These are phyloP conservation scores for Suillus weaverae DNA, from an alignment of 768 basidiomycete genomes.

Conservation along the genomic window DNA sequence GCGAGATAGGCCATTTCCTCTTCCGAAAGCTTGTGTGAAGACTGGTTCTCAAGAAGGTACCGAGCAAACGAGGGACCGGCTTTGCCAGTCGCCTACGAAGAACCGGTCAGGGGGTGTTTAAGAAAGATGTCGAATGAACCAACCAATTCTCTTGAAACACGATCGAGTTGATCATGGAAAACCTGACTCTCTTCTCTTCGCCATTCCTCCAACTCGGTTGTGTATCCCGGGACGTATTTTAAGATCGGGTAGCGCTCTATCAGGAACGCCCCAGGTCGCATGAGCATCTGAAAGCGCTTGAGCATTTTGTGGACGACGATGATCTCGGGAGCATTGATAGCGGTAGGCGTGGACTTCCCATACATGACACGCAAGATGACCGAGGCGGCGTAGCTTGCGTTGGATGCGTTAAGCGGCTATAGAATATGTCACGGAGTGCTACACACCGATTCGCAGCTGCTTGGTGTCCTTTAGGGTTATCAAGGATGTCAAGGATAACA, in stretches of 20 bases:
- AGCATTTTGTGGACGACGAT: slow-evolving; percentile 33
- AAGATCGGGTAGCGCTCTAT: slow-evolving; percentile 40
- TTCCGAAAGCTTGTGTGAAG: slow-evolving; percentile 51
- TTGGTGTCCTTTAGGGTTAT: no score
- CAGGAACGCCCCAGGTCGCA: slow-evolving; percentile 38
- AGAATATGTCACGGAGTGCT: slow-evolving; percentile 20
- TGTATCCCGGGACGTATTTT: slow-evolving; percentile 58
- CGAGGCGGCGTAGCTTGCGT: slow-evolving; percentile 30
- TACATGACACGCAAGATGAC: slow-evolving; percentile 35
- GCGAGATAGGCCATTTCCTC: slow-evolving; percentile 63
- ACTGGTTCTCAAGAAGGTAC: slow-evolving; percentile 57
- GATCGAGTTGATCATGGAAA: slow-evolving; percentile 52
- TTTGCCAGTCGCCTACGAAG: slow-evolving; percentile 20
- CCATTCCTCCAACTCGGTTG: slow-evolving; percentile 46
- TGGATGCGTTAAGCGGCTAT: slow-evolving; percentile 9
- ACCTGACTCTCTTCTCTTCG: slow-evolving; percentile 49
- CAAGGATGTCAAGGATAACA: no score
- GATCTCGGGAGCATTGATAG: slow-evolving; percentile 30
- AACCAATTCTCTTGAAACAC: slow-evolving; percentile 48
- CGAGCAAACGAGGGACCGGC: slow-evolving; percentile 48
- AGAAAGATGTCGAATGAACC: neutral
- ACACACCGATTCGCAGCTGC: no score
- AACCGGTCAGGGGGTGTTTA: slow-evolving; percentile 15
- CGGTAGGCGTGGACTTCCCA: slow-evolving; percentile 33
- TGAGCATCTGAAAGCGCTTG: slow-evolving; percentile 33